Base-by-base conservation (phyloP, 495 filamentous ascomycete genomes). In the Hamigera avellanea region DNA sequence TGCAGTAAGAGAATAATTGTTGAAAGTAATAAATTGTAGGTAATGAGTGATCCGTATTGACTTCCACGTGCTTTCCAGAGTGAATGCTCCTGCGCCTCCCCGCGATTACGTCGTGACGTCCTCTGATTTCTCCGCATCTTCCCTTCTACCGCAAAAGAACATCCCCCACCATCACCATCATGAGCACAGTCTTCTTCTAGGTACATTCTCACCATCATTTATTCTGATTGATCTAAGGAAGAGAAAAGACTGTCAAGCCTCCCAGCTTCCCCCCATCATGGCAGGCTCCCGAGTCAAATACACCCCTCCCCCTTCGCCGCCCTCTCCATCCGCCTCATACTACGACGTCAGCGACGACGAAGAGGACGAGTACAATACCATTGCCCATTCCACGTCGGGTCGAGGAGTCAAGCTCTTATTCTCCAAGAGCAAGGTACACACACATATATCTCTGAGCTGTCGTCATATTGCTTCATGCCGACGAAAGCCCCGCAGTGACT, bases 261-360 rank as follows among this genome's bases (percentile, higher is more conserved):
- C n/a, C n/a, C n/a, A n/a, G n/a, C 32, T 33, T 3, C 9, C 32
- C 30, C 15, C 33, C 41, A 48, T 34, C 40, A 62, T 62, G 52
- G 48, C 56, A 40, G 48, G 42, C 41, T 42, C 49, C 10, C 40
- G 35, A 27, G 36, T 53, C 36, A 56, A 64, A 46, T 64, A 52
- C 46, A 68, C 64, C 13, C 61, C 62, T 43, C 62, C 64, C 35
- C 49, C 64, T 8, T 60, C 63, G 29, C 73, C 74, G 25, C 66
- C 72, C 5, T 95, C 91, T 15, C 87, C 93, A 5, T 69, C 85
- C 1, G 87, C 82, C 12, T 94, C 86, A 43, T 93, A 87, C 68
- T 96, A 95, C 72, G 91, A 88, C 49, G 70, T 95, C 66, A 95
- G 87, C 57, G 91, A 98, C 61, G 86, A 93, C 43, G 86, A 94